Evolutionary conservation across 805 yeast species (phyloP), one percentile per base, ranked within the genome.

Genomic region (Candida cerambycidarum): DNA sequence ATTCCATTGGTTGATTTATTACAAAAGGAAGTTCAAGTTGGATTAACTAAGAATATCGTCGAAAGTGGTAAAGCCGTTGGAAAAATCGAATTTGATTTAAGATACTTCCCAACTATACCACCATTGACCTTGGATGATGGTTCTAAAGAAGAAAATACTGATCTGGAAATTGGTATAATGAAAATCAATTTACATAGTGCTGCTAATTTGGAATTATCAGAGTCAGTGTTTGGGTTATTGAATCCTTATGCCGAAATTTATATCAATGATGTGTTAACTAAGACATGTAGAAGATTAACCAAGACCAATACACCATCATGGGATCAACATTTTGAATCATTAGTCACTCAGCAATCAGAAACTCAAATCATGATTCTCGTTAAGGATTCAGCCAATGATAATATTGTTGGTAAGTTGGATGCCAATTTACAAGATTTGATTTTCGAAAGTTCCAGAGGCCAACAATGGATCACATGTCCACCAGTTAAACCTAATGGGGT

Each of bases 251-350:
- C 89, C 12, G 86, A 83, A 54, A 59, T 86, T 15, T 79, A 65
- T 52, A 59, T 84, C 39, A 79, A 83, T 58, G 75, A 75, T 30
- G 75, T 80, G 48, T 62, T 78, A 41, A 70, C 75, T n/a, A 75
- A 76, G 53, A 65, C 65, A 5, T 77, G 80, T 42, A 79, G 93
- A 68, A 74, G 76, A 24, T 69, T 85, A 57, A 81, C 79, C 54
- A 75, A 79, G 55, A 73, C 80, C 7, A 86, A 85, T 54, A 88
- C 82, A 54, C 95, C 95, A 13, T 66, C 81, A 10, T 86, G 85
- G 81, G 81, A 79, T 45, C 80, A 80, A 53, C 59, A 73, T 21
- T 61, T 80, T 43, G 95, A 86, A 61, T 57, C 78, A 4, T 69
- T 86, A 51, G 65, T 86, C 28, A 74, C 81, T 5, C 74, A 83